Evolutionary conservation across 2,329 filamentous ascomycete species (phyloP).

Genomic region (Beauveria sp.): DNA sequence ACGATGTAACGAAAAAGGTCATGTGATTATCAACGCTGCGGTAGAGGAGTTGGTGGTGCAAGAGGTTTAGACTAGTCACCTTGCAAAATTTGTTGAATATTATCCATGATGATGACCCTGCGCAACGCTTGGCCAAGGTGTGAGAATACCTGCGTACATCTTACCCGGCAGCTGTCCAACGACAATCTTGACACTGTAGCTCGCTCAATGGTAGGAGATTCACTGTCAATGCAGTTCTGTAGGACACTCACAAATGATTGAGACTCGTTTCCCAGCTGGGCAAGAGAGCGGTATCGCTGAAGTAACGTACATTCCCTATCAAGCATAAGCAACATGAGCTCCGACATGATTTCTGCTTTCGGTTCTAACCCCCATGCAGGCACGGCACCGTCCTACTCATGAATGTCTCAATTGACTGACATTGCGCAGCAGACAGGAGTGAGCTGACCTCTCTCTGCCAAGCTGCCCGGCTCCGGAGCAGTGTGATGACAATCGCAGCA

Average conservation of each 20-base stretch:
- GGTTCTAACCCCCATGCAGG: not conserved
- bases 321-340: too few species aligned
- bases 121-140: not conserved
- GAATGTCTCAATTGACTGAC: not conserved
- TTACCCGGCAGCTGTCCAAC: too few species aligned
- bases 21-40: not conserved
- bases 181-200: too few species aligned
- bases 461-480: not conserved
- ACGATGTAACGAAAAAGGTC: not conserved
- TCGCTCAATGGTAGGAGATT: too few species aligned
- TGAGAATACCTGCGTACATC: too few species aligned
- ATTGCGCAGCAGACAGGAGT: not conserved
- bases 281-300: too few species aligned
- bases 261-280: too few species aligned
- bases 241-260: too few species aligned
- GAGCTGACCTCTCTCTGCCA: not conserved
- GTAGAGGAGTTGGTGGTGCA: not conserved
- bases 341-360: too few species aligned
- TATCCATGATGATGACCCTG: not conserved
- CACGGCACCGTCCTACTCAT: not conserved
- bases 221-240: too few species aligned
- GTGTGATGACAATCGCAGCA: not conserved
- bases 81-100: not conserved
- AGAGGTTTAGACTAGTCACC: not conserved
- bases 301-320: too few species aligned